Percentiles rank a stretch among this genome's conserved stretches.
phyloP scores from a whole-genome alignment of 805 yeast species.

The Saccharomyces jurei region DNA sequence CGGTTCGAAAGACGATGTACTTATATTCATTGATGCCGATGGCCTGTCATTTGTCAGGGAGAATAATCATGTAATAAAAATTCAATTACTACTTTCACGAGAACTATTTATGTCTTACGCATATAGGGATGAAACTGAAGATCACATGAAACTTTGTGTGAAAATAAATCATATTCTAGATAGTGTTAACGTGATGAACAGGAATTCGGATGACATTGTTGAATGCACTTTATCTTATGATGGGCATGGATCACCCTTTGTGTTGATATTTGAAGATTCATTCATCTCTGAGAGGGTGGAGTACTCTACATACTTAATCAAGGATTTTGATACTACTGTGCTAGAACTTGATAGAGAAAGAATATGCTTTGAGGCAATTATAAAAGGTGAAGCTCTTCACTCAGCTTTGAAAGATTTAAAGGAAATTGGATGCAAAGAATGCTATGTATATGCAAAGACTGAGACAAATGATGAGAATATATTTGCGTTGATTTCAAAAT shows the following conservation, averaged over 20 bases:
- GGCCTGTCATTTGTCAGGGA: conserved; percentile 47
- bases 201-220: conserved; percentile 27
- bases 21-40: conserved; percentile 39
- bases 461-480: conserved; percentile 24
- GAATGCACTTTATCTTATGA: conserved; percentile 45
- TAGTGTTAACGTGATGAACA: conserved; percentile 39
- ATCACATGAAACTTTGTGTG: conserved; percentile 32
- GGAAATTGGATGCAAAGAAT: conserved; percentile 44
- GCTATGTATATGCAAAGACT: conserved; percentile 39
- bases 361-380: conserved; percentile 42
- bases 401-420: conserved; percentile 50
- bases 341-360: conserved; percentile 38
- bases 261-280: conserved; percentile 46
- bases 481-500: conserved; percentile 50
- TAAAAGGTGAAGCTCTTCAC: conserved; percentile 45
- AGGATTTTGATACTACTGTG: conserved; percentile 30
- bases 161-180: conserved; percentile 43
- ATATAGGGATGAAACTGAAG: conserved; percentile 15
- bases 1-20: conserved; percentile 32
- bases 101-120: conserved; percentile 26
- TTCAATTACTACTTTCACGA: conserved; percentile 29
- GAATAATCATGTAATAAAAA: conserved; percentile 35
- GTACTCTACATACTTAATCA: conserved; percentile 39
- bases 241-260: conserved; percentile 46
- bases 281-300: conserved; percentile 51